Base-by-base conservation (phyloP, 352 stramenopile species). In the Elongisporangium anandrum region DNA sequence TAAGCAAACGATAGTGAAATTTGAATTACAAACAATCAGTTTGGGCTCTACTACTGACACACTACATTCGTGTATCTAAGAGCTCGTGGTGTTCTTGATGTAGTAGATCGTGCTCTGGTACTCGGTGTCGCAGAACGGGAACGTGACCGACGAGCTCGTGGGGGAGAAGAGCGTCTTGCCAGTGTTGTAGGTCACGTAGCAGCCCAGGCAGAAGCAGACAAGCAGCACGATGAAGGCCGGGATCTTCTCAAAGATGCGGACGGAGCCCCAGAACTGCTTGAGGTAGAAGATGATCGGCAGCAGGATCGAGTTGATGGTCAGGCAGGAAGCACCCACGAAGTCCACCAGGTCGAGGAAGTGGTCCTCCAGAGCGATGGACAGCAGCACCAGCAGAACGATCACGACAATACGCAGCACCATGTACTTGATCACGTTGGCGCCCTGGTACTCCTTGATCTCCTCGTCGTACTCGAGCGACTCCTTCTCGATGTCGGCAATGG, bases 231-330 rank as follows among this genome's bases (percentile, higher is more conserved):
- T 26, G 23, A 73, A 54, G 47, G 64, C 71, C 15, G 60, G 29
- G 9, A 59, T 34, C 66, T 76, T 76, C 50, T 78, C 70, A 48
- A 61, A 71, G 16, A 76, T 20, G 21, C 64, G 67, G 9, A 78
- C 59, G 45, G 60, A 63, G 8, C 21, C 56, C 67, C 68, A 76
- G 29, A 73, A 60, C 26, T 66, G 56, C 60, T 74, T 73, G 15
- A 77, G 29, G 54, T 79, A 79, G 61, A 79, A 75, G 1, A 72
- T 22, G 16, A 77, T 66, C 5, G 71, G 71, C 21, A 79, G 41
- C 15, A 77, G 67, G 22, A 78, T 59, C 50, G 69, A 77, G 57
- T 63, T 72, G 9, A 70, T 49, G 12, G 68, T 64, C 8, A 73
- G 75, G 54, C 58, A 51, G 13, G 69, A 72, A 45, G 71, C 65